These are phyloP conservation scores for Melocanna baccifera DNA, from an alignment of 176 grass and related monocot species.

Conservation along the genomic window DNA sequence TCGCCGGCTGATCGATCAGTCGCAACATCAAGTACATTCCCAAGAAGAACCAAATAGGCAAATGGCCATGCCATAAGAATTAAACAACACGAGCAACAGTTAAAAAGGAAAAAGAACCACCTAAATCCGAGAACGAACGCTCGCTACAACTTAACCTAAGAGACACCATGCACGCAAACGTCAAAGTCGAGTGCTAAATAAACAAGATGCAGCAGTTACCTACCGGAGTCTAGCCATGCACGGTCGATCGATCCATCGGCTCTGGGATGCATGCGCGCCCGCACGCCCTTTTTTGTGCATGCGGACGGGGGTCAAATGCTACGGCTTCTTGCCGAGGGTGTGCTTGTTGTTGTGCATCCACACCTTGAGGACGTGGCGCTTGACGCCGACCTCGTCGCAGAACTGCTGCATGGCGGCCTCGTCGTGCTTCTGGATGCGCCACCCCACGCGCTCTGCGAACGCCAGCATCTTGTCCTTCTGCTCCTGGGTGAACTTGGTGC, in stretches of 20 bases:
- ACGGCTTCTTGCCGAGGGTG: constrained; percentile 84
- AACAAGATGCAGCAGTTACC: constrained; percentile 26
- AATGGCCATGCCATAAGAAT: constrained; percentile 38
- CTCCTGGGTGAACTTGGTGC: constrained; percentile 92
- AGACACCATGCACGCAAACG: neutral
- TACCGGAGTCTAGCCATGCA: constrained; percentile 23
- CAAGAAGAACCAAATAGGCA: constrained; percentile 39
- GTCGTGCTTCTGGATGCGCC: constrained; percentile 97
- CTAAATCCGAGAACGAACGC: constrained; percentile 38
- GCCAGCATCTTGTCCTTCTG: constrained; percentile 94
- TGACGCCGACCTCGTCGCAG: constrained; percentile 77
- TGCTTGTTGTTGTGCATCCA: constrained; percentile 99
- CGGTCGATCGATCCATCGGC: neutral
- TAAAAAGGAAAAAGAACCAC: neutral
- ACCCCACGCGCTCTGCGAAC: constrained; percentile 81
- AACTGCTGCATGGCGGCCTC: constrained; percentile 84
- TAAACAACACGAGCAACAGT: constrained; percentile 27
- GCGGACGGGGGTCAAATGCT: neutral
- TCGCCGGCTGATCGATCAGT: neutral
- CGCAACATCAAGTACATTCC: constrained; percentile 28
- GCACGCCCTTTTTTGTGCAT: neutral
- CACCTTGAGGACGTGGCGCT: constrained; percentile 90
- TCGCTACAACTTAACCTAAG: constrained; percentile 41
- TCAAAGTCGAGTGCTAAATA: neutral
- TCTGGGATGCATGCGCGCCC: neutral